Conservation (phyloP, 306 rosid species). For the Lupinus albus region DNA sequence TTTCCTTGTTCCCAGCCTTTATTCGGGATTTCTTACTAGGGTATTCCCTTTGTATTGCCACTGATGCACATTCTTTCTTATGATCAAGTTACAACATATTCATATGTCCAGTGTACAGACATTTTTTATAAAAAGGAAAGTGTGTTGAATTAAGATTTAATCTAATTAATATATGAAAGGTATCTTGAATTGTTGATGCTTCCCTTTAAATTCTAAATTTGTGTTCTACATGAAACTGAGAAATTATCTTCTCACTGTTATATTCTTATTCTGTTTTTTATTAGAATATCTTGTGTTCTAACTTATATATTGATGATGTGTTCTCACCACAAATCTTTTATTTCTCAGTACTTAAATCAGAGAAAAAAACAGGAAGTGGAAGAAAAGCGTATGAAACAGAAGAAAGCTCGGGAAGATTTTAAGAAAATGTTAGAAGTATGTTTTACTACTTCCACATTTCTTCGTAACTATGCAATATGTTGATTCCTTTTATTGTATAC, state of each 20-base stretch:
- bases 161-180: not conserved
- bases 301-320: not conserved
- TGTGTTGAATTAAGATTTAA: not conserved
- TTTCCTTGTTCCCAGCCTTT: not conserved
- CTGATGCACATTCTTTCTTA: not conserved
- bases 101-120: not conserved
- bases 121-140: not conserved
- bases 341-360: conserved; percentile 68
- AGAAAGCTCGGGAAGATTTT: conserved; percentile 86
- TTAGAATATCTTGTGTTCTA: conserved; percentile 17
- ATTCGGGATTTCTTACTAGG: not conserved
- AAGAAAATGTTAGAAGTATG: conserved; percentile 89
- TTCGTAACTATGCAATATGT: conserved; percentile 23
- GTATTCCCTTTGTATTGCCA: not conserved
- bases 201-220: conserved; percentile 18
- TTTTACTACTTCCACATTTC: conserved; percentile 35
- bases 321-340: conserved; percentile 6
- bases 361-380: conserved; percentile 83
- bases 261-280: not conserved
- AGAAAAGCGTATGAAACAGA: conserved; percentile 73
- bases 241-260: conserved; percentile 6
- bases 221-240: conserved; percentile 3
- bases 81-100: not conserved
- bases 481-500: conserved; percentile 31
- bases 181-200: not conserved